Percentiles rank a stretch among this genome's conserved stretches.
phyloP scores from a whole-genome alignment of 1,139 yeast genomes.

The Suhomyces wounanorum region DNA sequence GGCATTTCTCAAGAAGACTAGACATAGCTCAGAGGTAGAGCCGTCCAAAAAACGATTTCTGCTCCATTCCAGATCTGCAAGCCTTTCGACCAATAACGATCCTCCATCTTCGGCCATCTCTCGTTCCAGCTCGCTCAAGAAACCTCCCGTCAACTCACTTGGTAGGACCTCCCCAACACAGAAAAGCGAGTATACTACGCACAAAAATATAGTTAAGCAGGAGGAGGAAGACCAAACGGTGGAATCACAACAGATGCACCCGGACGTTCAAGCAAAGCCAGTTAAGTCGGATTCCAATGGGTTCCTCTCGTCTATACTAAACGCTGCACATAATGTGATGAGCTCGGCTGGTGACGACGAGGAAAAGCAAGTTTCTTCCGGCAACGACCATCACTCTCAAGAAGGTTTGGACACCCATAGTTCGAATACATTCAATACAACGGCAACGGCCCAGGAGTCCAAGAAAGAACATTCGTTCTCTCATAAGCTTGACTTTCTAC shows the following conservation, averaged over 20 bases:
- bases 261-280: constrained; percentile 8
- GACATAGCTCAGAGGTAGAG: neutral
- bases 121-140: constrained; percentile 12
- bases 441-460: constrained; percentile 2
- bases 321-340: constrained; percentile 31
- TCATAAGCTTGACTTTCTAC: constrained; percentile 21
- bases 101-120: constrained; percentile 4
- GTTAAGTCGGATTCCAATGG: constrained; percentile 23
- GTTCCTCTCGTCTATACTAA: constrained; percentile 29
- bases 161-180: constrained; percentile 1
- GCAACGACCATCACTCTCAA: constrained; percentile 2
- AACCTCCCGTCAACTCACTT: constrained; percentile 4
- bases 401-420: constrained; percentile 8
- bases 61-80: constrained; percentile 8
- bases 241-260: constrained; percentile 9
- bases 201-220: constrained; percentile 8
- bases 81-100: constrained; percentile 6
- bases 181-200: constrained; percentile 7
- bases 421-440: constrained; percentile 3
- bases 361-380: constrained; percentile 3
- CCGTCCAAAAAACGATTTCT: neutral
- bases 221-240: constrained; percentile 12
- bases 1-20: constrained; percentile 8
- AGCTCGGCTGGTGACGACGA: constrained; percentile 14
- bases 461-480: constrained; percentile 16